Conservation (phyloP, 345 rosid genomes). For the Pugionium cornutum region DNA sequence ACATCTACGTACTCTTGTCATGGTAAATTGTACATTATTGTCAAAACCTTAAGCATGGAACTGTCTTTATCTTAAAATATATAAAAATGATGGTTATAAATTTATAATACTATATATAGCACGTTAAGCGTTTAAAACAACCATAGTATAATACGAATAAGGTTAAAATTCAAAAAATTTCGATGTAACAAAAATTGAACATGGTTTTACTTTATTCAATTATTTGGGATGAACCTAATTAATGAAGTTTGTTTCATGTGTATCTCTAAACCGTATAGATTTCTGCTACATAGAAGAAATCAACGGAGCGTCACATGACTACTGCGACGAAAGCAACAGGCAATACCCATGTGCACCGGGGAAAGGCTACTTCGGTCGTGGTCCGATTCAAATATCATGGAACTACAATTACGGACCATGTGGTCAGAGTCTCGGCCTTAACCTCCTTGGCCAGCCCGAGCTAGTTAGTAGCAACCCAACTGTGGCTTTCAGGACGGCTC, state of each 20-base stretch:
- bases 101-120: too few relatives aligned
- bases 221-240: background rate
- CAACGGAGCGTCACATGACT: constrained; percentile 52
- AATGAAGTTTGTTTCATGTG: background rate
- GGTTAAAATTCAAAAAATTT: background rate
- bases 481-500: constrained; percentile 48
- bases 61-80: background rate
- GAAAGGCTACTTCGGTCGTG: constrained; percentile 55
- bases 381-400: constrained; percentile 60
- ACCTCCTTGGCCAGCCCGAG: constrained; percentile 48
- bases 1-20: background rate
- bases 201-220: background rate
- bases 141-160: background rate
- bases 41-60: background rate
- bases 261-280: constrained; percentile 37
- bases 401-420: constrained; percentile 59
- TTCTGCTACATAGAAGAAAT: constrained; percentile 68
- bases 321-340: constrained; percentile 44
- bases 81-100: background rate
- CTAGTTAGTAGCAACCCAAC: constrained; percentile 42
- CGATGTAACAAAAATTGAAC: background rate
- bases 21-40: too few relatives aligned
- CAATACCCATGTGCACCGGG: constrained; percentile 59
- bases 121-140: background rate
- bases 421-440: constrained; percentile 42